phyloP scores from a whole-genome alignment of 139 green algal species.

The Zygnema cylindricum region DNA sequence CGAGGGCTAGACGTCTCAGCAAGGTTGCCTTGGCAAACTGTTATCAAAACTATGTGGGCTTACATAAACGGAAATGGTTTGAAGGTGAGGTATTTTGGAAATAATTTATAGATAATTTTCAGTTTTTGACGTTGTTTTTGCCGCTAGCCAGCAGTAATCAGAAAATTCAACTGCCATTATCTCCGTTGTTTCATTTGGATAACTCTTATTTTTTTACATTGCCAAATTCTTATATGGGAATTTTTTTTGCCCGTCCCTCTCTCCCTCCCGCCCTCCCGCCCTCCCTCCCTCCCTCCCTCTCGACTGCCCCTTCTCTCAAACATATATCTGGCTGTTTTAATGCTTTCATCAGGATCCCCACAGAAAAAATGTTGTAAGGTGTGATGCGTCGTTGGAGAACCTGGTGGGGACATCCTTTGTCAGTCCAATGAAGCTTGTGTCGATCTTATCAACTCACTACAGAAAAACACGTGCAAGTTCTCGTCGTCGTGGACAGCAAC shows the following conservation, averaged over 20 bases:
- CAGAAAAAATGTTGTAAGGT: neutral
- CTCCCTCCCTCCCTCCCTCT: neutral
- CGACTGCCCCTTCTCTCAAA: neutral
- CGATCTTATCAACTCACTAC: neutral
- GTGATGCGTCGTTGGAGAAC: neutral
- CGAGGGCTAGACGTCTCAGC: neutral
- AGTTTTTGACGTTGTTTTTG: no score
- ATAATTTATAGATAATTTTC: no score
- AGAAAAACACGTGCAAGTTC: neutral
- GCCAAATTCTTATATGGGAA: no score
- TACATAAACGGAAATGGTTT: slow-evolving; percentile 8
- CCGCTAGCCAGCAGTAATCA: no score
- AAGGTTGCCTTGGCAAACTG: neutral
- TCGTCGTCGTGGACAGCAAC: no score
- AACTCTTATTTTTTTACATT: no score
- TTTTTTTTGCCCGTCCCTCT: neutral
- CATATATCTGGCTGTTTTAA: neutral
- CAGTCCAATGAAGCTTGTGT: neutral
- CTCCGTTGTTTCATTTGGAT: no score
- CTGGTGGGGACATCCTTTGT: neutral
- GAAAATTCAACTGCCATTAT: no score
- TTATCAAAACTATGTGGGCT: neutral
- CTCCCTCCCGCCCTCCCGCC: neutral
- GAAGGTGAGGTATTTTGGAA: slow-evolving; percentile 23
- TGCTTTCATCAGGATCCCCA: neutral